Conservation (phyloP, 2,329 filamentous ascomycete species). For the Ascosphaera pollenicola region DNA sequence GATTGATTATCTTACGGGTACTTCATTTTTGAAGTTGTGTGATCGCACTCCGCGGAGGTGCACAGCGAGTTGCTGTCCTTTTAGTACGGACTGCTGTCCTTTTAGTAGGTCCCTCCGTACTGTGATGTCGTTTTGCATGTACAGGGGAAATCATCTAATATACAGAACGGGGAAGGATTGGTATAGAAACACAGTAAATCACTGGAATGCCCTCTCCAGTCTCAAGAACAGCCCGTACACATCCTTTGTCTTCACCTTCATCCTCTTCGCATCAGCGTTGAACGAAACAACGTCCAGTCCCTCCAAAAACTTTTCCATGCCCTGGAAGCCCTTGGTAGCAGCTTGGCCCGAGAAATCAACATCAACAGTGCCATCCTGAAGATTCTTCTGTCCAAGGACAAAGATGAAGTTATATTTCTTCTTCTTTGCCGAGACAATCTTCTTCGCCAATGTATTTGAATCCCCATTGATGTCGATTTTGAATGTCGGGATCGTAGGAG, state of each 20-base stretch:
- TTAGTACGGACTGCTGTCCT: no score
- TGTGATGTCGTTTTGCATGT: background rate
- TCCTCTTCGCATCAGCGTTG: slow-evolving; percentile 3
- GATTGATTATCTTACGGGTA: no score
- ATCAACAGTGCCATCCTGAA: slow-evolving; percentile 33
- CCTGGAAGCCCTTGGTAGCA: slow-evolving; percentile 17
- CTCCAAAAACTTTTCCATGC: slow-evolving; percentile 9
- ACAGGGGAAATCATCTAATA: background rate
- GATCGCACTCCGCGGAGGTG: no score
- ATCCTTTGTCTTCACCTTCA: slow-evolving; percentile 16
- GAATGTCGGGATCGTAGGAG: slow-evolving; percentile 36
- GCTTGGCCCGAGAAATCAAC: slow-evolving; percentile 20
- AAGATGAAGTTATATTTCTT: slow-evolving; percentile 55
- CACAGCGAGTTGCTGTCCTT: no score
- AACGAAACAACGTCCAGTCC: slow-evolving; percentile 3
- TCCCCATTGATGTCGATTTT: slow-evolving; percentile 49
- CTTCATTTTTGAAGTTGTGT: no score
- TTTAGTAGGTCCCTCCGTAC: background rate
- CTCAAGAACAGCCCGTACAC: slow-evolving; percentile 16
- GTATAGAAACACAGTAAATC: slow-evolving; percentile 3
- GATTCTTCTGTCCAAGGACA: slow-evolving; percentile 46
- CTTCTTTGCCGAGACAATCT: slow-evolving; percentile 47
- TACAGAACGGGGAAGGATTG: background rate
- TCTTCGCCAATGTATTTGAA: slow-evolving; percentile 39
- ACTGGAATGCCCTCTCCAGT: slow-evolving; percentile 18